Evolutionary conservation across 768 basidiomycete species (phyloP).

Genomic region (Piloderma croceum): DNA sequence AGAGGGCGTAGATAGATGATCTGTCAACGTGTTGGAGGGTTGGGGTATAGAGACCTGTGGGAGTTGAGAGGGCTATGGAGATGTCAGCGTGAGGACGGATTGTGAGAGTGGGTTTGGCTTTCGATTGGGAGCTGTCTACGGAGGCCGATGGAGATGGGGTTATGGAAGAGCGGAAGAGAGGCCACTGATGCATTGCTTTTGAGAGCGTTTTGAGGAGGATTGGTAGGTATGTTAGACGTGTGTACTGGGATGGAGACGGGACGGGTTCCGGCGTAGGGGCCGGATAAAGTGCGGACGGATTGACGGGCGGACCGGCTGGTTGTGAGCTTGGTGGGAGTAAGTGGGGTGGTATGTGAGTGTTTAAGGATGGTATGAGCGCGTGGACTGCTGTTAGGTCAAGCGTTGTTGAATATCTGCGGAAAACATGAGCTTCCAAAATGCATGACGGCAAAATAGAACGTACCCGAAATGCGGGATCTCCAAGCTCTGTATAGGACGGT

Average conservation of each 20-base stretch:
- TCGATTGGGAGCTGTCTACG: slow-evolving; percentile 10
- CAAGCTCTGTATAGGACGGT: slow-evolving; percentile 51
- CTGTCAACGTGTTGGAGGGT: slow-evolving; percentile 53
- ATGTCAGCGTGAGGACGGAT: slow-evolving; percentile 75
- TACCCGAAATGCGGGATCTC: slow-evolving; percentile 84
- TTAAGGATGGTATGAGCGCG: slow-evolving; percentile 56
- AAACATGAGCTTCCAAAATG: slow-evolving; percentile 3
- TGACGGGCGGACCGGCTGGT: slow-evolving; percentile 18
- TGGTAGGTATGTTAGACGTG: slow-evolving; percentile 74
- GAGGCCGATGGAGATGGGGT: slow-evolving; percentile 31
- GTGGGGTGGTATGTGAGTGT: slow-evolving; percentile 61
- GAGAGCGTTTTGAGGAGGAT: slow-evolving; percentile 79
- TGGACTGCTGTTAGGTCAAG: slow-evolving; percentile 72
- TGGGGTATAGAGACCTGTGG: slow-evolving; percentile 80
- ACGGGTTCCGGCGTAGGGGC: slow-evolving; percentile 22
- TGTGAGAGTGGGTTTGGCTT: slow-evolving; percentile 58
- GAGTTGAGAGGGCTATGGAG: slow-evolving; percentile 69
- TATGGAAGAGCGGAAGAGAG: slow-evolving; percentile 73
- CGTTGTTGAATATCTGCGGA: slow-evolving; percentile 59
- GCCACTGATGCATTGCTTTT: slow-evolving; percentile 78
- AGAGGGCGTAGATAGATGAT: slow-evolving; percentile 53
- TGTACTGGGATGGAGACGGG: slow-evolving; percentile 41
- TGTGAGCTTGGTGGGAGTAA: slow-evolving; percentile 39
- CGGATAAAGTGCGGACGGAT: slow-evolving; percentile 31
- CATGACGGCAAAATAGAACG: slow-evolving; percentile 14